Percentiles rank a stretch among this genome's conserved stretches.
Evolutionary conservation across 1,284 basidiomycete species (phyloP).

Genomic region (Hymenochaete sp.): DNA sequence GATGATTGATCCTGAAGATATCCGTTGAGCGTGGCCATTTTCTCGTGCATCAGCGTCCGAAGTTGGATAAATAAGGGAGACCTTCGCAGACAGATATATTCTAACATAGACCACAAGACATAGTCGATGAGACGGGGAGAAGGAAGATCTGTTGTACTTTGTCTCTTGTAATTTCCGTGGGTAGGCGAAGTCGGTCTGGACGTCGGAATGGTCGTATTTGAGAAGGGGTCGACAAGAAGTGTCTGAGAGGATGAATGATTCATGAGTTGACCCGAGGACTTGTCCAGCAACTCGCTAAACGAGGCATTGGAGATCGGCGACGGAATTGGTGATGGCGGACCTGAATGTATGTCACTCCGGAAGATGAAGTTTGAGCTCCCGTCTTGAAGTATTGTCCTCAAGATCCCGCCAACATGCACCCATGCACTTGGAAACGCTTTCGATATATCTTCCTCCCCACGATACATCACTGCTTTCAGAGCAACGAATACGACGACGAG

Average conservation of each 20-base stretch:
- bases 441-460: constrained; percentile 55
- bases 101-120: constrained; percentile 64
- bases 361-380: constrained; percentile 52
- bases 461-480: constrained; percentile 58
- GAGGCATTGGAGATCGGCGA: constrained; percentile 24
- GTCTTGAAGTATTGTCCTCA: constrained; percentile 43
- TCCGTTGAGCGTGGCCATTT: constrained; percentile 42
- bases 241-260: constrained; percentile 14
- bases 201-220: constrained; percentile 22
- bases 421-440: constrained; percentile 48
- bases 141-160: constrained; percentile 21
- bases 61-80: constrained; percentile 59
- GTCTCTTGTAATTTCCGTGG: constrained; percentile 18
- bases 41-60: constrained; percentile 54
- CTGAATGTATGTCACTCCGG: constrained; percentile 31
- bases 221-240: constrained; percentile 6
- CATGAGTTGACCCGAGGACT: constrained; percentile 2
- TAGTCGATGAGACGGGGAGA: constrained; percentile 60
- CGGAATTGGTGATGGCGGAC: constrained; percentile 35
- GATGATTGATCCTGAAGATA: constrained; percentile 22
- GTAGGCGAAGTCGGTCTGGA: constrained; percentile 20
- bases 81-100: constrained; percentile 55
- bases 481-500: constrained; percentile 10
- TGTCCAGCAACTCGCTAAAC: constrained; percentile 9
- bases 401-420: constrained; percentile 43